phyloP scores from a whole-genome alignment of 257 asterid genomes.

The Nicotiana undulata region DNA sequence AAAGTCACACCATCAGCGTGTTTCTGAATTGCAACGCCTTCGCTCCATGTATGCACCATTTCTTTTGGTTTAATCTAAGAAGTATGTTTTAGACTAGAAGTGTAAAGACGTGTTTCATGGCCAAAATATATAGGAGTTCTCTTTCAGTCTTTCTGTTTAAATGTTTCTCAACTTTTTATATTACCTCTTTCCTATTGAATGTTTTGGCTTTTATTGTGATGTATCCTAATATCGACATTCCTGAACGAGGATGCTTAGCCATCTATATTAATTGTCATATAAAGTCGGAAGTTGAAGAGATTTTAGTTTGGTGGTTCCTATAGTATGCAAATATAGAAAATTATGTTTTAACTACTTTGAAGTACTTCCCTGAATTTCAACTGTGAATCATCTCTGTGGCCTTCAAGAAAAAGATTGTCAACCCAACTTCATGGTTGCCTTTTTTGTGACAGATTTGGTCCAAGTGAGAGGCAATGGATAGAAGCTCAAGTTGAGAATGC shows the following conservation, averaged over 20 bases:
- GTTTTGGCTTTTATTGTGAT: neutral
- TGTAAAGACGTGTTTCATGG: slow-evolving; percentile 2
- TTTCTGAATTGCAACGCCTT: slow-evolving; percentile 89
- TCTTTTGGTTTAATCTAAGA: slow-evolving; percentile 6
- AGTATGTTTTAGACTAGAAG: neutral
- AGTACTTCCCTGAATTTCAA: neutral
- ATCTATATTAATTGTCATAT: neutral
- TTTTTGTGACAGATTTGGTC: slow-evolving; percentile 68
- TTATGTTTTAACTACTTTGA: neutral
- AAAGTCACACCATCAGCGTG: slow-evolving; percentile 86
- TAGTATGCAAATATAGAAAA: neutral
- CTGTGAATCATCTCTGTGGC: neutral
- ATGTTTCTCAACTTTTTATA: neutral
- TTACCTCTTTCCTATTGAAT: neutral
- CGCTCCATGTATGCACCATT: slow-evolving; percentile 77
- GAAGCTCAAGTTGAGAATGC: slow-evolving; percentile 99
- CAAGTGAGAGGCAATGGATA: slow-evolving; percentile 97
- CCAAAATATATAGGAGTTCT: neutral
- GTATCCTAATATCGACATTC: neutral
- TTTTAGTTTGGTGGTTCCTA: neutral
- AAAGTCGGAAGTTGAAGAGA: neutral
- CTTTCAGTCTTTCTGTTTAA: slow-evolving; percentile 1
- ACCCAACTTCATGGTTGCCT: slow-evolving; percentile 15
- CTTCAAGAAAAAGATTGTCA: neutral
- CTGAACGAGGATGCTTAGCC: neutral